Percentiles rank a stretch among this genome's conserved stretches.
Conservation (phyloP, 176 grass and related monocot genomes). For the Aegilops speltoides region DNA sequence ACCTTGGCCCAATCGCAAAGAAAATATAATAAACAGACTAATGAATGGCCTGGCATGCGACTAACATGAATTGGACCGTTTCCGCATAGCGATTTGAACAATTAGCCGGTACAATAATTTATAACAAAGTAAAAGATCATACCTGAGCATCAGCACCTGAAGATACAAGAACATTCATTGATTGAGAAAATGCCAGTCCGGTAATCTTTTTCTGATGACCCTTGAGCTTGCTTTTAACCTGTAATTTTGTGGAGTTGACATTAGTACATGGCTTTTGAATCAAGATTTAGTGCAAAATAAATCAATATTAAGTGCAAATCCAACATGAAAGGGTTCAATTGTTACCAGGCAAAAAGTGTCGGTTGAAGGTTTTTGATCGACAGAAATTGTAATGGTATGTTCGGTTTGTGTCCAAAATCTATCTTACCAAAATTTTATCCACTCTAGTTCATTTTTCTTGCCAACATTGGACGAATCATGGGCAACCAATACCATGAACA, state of each 20-base stretch:
- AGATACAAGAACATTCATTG: constrained; percentile 87
- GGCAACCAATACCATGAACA: neutral
- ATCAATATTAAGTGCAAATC: neutral
- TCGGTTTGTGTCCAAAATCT: neutral
- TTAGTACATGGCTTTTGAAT: neutral
- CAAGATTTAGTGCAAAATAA: neutral
- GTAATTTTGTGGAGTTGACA: neutral
- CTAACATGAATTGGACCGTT: neutral
- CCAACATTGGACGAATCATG: neutral
- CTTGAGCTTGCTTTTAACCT: constrained; percentile 98
- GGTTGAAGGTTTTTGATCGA: neutral
- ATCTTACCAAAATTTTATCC: neutral
- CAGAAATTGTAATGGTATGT: neutral
- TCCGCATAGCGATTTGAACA: neutral
- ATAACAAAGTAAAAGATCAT: constrained; percentile 23
- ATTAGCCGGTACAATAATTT: no score
- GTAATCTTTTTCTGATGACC: constrained; percentile 97
- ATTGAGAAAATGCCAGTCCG: constrained; percentile 96
- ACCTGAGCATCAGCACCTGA: constrained; percentile 99
- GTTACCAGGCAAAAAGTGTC: neutral
- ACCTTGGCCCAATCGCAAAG: neutral
- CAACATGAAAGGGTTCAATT: neutral
- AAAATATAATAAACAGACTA: neutral
- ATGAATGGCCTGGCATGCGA: neutral
- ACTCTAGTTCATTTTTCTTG: neutral